Evolutionary conservation across 768 basidiomycete species (phyloP).

Genomic region (Boletus pseudopeckii): DNA sequence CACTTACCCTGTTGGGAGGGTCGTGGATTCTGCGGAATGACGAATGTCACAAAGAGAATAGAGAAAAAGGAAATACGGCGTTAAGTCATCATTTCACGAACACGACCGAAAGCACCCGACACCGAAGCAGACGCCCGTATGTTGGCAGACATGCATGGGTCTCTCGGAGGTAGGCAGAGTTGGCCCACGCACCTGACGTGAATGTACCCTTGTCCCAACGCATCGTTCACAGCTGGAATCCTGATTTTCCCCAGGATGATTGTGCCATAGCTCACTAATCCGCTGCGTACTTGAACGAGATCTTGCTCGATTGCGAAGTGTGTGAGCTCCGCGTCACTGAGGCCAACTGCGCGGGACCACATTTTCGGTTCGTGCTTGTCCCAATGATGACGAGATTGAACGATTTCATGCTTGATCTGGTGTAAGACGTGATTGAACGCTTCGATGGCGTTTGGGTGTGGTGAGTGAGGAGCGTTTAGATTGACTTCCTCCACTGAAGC

Average conservation of each 20-base stretch:
- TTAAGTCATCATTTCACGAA: slow-evolving; percentile 11
- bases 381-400: slow-evolving; percentile 68
- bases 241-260: slow-evolving; percentile 76
- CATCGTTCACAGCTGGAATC: slow-evolving; percentile 62
- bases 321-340: slow-evolving; percentile 53
- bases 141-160: background rate
- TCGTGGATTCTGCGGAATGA: slow-evolving; percentile 59
- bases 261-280: slow-evolving; percentile 59
- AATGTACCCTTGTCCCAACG: slow-evolving; percentile 58
- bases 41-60: background rate
- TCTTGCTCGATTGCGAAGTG: slow-evolving; percentile 47
- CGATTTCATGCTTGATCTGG: slow-evolving; percentile 61
- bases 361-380: slow-evolving; percentile 55
- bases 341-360: slow-evolving; percentile 58
- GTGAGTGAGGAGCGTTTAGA: slow-evolving; percentile 58
- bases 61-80: slow-evolving; percentile 2
- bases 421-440: slow-evolving; percentile 58
- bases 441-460: slow-evolving; percentile 56
- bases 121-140: slow-evolving; percentile 7
- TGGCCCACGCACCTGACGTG: slow-evolving; percentile 58
- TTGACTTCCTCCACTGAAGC: slow-evolving; percentile 55
- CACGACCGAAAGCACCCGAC: slow-evolving; percentile 3
- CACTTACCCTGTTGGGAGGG: slow-evolving; percentile 62
- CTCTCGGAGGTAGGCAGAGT: no score
- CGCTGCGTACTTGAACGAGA: slow-evolving; percentile 49